Base-by-base conservation (phyloP, 139 green algal genomes). In the Zygnema cylindricum region DNA sequence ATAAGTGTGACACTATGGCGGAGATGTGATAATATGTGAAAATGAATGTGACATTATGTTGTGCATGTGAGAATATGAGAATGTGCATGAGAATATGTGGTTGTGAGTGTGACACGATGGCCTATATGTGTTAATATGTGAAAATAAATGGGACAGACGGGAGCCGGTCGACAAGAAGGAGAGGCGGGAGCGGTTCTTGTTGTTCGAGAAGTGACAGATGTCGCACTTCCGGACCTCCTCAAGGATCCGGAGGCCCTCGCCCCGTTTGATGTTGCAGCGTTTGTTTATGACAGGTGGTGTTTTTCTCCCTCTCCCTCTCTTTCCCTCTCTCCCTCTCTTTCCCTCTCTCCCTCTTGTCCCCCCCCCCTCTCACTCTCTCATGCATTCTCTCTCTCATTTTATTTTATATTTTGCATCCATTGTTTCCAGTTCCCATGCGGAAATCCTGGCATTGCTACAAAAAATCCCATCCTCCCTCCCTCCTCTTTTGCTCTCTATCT, bases 211-310 rank as follows among this genome's bases (percentile, higher is more conserved):
- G 76, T 83, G 76, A 41, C 35, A 2, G 33, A 76, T 32, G 78
- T 33, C 35, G 35, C 35, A 2, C n/a, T 85, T 2, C 22, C 35
- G 2, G 23, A n/a, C 78, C 78, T 85, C 78, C 78, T 85, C 78
- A 30, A 54, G 35, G 2, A 7, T 3, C 78, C 78, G 33, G 36
- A 73, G 54, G n/a, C 33, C 32, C 78, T 85, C 16, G 78, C 35
- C 0, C 33, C 22, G 7, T 79, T 32, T 2, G 78, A 85, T 38
- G 78, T 85, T 32, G 36, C 36, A 32, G n/a, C 36, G 33, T 85
- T 85, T 36, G 78, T 73, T 23, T 85, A 85, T 32, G 78, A 85
- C 78, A 85, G 78, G 35, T 78, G n/a, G n/a, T 36, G 2, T 36
- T 16, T 36, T 35, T 77, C 69, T 77, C 33, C 69, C 36, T 77